Percentiles rank a stretch among this genome's conserved stretches.
These are phyloP conservation scores for Colletotrichum tamarilloi DNA, from an alignment of 2,329 filamentous ascomycete species.

Conservation along the genomic window DNA sequence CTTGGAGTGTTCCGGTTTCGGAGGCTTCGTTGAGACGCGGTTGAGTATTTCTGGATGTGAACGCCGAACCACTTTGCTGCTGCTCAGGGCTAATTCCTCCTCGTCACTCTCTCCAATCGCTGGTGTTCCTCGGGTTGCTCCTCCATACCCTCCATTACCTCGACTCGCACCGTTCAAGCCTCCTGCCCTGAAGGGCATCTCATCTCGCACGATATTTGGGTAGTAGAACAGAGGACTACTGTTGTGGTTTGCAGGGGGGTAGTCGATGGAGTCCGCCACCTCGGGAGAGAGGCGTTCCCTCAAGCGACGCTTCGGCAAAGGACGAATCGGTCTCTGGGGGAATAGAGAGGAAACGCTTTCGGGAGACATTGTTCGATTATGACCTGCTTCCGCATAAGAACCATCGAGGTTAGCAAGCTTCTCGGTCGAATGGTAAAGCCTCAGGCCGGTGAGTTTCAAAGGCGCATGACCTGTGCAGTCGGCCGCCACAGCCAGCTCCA, in stretches of 20 bases:
- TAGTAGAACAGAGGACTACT: constrained; percentile 82
- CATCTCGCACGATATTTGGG: constrained; percentile 49
- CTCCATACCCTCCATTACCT: constrained; percentile 37
- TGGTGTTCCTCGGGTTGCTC: constrained; percentile 45
- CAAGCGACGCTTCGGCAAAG: constrained; percentile 87
- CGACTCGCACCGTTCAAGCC: constrained; percentile 18
- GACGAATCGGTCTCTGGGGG: constrained; percentile 91
- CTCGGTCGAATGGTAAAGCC: constrained; percentile 6
- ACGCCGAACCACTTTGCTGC: constrained; percentile 56
- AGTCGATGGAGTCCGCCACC: constrained; percentile 83
- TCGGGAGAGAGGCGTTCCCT: constrained; percentile 89
- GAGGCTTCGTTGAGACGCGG: constrained; percentile 54
- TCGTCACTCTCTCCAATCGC: constrained; percentile 71
- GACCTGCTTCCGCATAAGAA: constrained; percentile 48
- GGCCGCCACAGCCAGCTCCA: constrained; percentile 20
- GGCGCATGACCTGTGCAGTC: constrained; percentile 12
- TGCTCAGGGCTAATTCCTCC: constrained; percentile 57
- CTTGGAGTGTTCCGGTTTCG: constrained; percentile 57
- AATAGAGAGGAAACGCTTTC: constrained; percentile 85
- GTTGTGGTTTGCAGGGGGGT: constrained; percentile 79
- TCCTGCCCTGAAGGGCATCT: constrained; percentile 43
- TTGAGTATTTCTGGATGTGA: constrained; percentile 58
- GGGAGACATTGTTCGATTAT: constrained; percentile 68
- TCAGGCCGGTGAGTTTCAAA: constrained; percentile 2
- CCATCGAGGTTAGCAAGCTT: constrained; percentile 16